Base-by-base conservation (phyloP, 139 green algal species). In the Coelastrella sp. region DNA sequence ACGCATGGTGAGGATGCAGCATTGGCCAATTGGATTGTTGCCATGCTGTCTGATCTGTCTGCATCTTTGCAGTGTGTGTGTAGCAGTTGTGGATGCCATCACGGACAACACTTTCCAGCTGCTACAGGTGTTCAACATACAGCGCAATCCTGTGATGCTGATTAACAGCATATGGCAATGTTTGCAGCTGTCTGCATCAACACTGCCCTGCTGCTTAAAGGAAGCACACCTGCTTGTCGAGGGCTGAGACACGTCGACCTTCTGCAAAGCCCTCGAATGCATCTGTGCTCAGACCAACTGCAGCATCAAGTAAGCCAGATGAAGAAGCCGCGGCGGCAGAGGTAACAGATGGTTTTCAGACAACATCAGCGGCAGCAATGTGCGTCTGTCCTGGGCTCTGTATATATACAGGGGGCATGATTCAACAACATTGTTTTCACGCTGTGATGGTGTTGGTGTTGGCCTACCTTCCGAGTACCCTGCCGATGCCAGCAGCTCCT, bases 191-290 rank as follows among this genome's bases (percentile, higher is more conserved):
- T 49, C 35, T 49, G 35, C 35, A 49, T 1, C 35, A 49, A 49
- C 35, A 49, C 35, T 49, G 35, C 35, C 35, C 35, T 49, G 35
- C 35, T 49, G 35, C 35, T 5, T 49, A 3, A 49, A 49, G 1
- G 35, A 49, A 49, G 35, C 63, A 14, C 24, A 89, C 84, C 84
- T 89, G 84, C 12, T 78, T 89, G n/a, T 89, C 84, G 19, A 89
- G 70, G 63, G 70, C 84, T 22, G 84, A 57, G 0, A 89, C 82
- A 14, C 82, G 59, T 19, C 82, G 25, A 19, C 82, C 82, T 25
- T 87, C 82, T 6, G 63, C 65, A 66, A 87, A 87, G 25, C 65
- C 35, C 82, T 87, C 82, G 61, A 87, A 87, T 19, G 25, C 14
- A 8, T 27, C 82, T 25, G 19, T 35, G 82, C 27, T 87, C 25